Evolutionary conservation across 306 rosid species (phyloP).

Genomic region (Cucurbita maxima): DNA sequence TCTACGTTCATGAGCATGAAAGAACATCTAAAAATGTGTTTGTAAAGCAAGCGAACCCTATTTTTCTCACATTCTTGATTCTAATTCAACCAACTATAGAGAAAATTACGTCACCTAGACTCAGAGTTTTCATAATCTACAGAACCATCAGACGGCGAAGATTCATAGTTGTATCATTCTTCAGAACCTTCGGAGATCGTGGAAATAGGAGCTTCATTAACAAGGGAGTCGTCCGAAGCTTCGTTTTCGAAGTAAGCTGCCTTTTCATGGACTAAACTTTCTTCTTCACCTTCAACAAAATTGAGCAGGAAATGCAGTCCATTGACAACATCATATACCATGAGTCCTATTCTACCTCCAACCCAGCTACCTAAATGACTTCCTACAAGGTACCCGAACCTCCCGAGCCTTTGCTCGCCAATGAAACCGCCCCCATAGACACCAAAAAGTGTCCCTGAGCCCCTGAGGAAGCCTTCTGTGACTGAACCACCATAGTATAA

Average conservation of each 20-base stretch:
- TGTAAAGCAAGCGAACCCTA: background rate
- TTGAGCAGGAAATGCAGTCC: slow-evolving; percentile 53
- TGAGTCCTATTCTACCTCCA: slow-evolving; percentile 81
- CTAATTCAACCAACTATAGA: background rate
- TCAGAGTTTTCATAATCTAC: slow-evolving; percentile 33
- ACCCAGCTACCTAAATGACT: slow-evolving; percentile 84
- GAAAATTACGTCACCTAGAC: slow-evolving; percentile 25
- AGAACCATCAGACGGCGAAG: slow-evolving; percentile 18
- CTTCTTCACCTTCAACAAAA: slow-evolving; percentile 15
- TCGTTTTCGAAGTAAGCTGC: slow-evolving; percentile 19
- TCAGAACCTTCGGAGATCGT: slow-evolving; percentile 17
- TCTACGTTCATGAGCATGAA: background rate
- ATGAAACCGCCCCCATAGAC: slow-evolving; percentile 51
- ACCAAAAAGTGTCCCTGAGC: slow-evolving; percentile 63
- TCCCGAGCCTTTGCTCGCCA: slow-evolving; percentile 67
- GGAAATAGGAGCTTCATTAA: slow-evolving; percentile 14
- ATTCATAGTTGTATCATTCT: slow-evolving; percentile 11
- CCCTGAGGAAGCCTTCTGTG: slow-evolving; percentile 56
- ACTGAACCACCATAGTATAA: slow-evolving; percentile 64
- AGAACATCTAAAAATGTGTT: background rate
- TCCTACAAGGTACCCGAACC: slow-evolving; percentile 79
- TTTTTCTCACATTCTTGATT: background rate
- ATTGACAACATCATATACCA: slow-evolving; percentile 67
- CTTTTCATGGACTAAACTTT: slow-evolving; percentile 19
- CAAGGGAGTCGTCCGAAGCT: slow-evolving; percentile 12